Evolutionary conservation across 768 basidiomycete genomes (phyloP).

Genomic region (Podaxis pistillaris): DNA sequence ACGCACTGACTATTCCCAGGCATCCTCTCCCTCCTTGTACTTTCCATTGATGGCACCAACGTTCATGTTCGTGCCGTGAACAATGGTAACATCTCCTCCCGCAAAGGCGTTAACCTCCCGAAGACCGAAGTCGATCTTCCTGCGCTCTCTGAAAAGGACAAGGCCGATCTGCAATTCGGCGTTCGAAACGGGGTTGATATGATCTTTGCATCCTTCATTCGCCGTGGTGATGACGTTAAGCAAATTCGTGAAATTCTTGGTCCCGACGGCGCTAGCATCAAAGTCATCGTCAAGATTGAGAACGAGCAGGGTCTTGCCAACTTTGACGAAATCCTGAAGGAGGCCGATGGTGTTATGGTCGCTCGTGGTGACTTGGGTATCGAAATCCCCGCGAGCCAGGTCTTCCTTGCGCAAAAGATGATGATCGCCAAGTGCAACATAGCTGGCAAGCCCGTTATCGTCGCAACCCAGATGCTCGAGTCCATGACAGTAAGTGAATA

Average conservation of each 20-base stretch:
- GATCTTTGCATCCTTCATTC: constrained; percentile 99
- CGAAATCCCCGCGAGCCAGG: constrained; percentile 98
- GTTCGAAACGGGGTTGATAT: constrained; percentile 99
- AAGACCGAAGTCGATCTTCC: constrained; percentile 98
- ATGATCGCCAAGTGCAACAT: constrained; percentile 99
- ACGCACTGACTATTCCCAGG: background rate
- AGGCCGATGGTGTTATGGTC: constrained; percentile 99
- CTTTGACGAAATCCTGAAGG: constrained; percentile 97
- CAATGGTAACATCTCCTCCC: constrained; percentile 89
- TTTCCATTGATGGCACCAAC: constrained; percentile 79
- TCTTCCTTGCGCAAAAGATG: constrained; percentile 99
- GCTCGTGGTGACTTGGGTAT: constrained; percentile 99
- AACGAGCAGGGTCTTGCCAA: constrained; percentile 99
- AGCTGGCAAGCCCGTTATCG: constrained; percentile 96
- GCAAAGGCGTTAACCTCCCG: constrained; percentile 99
- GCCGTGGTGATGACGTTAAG: constrained; percentile 88
- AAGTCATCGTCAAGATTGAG: constrained; percentile 99
- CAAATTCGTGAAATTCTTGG: constrained; percentile 94
- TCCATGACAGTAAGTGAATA: constrained; percentile 81
- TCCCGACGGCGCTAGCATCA: constrained; percentile 92
- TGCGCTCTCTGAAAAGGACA: constrained; percentile 97
- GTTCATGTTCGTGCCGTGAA: constrained; percentile 87
- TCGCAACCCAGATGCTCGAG: constrained; percentile 99
- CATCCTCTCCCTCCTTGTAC: constrained; percentile 89
- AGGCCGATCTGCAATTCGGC: constrained; percentile 90